Evolutionary conservation across 768 basidiomycete genomes (phyloP).

Genomic region (Boletus tylopilopsis): DNA sequence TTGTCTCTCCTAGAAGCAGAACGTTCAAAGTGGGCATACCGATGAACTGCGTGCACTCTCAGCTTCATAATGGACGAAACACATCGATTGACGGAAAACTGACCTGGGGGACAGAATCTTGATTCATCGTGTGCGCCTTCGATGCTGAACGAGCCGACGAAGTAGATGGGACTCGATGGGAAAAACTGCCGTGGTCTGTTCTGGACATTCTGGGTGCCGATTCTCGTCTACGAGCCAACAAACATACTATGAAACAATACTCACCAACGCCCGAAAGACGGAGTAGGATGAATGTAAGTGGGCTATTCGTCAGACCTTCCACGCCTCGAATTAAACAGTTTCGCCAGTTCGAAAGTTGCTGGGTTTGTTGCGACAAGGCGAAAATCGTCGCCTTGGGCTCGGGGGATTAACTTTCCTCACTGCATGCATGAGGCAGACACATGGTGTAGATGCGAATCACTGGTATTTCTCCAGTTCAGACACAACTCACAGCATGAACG

Average conservation of each 20-base stretch:
- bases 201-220: conserved; percentile 15
- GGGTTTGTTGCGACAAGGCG: conserved; percentile 1
- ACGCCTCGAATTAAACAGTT: background rate
- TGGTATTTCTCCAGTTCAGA: no score
- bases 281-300: background rate
- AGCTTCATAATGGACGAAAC: background rate
- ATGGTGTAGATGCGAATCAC: conserved; percentile 2
- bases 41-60: conserved; percentile 8
- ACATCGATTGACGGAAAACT: background rate
- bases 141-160: conserved; percentile 11
- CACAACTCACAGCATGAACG: no score
- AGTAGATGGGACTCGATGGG: conserved; percentile 5
- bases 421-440: conserved; percentile 22
- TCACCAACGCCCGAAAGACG: conserved; percentile 6
- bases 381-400: conserved; percentile 1
- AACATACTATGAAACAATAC: background rate
- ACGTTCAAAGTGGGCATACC: conserved; percentile 10
- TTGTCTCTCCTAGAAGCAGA: conserved; percentile 22
- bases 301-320: background rate
- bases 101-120: conserved; percentile 5
- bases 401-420: conserved; percentile 2
- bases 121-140: conserved; percentile 10
- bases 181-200: conserved; percentile 10
- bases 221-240: background rate
- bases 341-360: background rate